Base-by-base conservation (phyloP, 176 grass and related monocot genomes). In the Zea luxurians region DNA sequence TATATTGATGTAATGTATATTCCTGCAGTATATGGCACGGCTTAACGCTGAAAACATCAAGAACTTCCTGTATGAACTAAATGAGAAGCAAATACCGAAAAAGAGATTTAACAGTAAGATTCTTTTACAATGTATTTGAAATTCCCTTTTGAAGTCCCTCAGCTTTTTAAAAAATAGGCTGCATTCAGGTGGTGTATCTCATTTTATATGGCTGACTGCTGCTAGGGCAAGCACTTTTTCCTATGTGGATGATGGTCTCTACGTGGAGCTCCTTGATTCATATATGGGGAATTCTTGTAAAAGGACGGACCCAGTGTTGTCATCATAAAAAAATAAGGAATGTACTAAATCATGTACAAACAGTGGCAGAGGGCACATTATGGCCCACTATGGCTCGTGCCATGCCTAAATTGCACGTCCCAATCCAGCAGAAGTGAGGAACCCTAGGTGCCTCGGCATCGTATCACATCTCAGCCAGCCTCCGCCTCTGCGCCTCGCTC, bases 41-140 rank as follows among this genome's bases (percentile, higher is more conserved):
- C 96, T 98, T 68, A 94, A 98, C 58, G 89, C 96, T 58, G 96
- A 98, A 76, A 90, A 47, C 63, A 90, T 94, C 80, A 98, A 94
- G 81, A 92, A 98, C 77, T 94, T 92, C 81, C 78, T 94, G 49
- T 98, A 94, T 75, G 78, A 84, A 48, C 78, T 94, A 66, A 98
- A 94, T 4, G 71, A 90, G 60, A 90, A 68, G 67, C 77, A 98
- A 78, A 86, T 98, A 70, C 81, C 92, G 13, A 94, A 98, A 81
- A 98, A 98, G 78, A 89, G 78, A 83, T 98, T 94, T 83, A 99
- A 99, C 79, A 91, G 89, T 98, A 76, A 92, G 94, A 90, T 80
- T 71, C 4, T 83, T 81, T 73, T 76, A 70, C 10, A 73, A 47
- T 70, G 16, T 60, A 54, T 63, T 68, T 35, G 74, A 71, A 66